Evolutionary conservation across 805 yeast genomes (phyloP), one percentile per base, ranked within the genome.

Genomic region (Starmerella cellae): DNA sequence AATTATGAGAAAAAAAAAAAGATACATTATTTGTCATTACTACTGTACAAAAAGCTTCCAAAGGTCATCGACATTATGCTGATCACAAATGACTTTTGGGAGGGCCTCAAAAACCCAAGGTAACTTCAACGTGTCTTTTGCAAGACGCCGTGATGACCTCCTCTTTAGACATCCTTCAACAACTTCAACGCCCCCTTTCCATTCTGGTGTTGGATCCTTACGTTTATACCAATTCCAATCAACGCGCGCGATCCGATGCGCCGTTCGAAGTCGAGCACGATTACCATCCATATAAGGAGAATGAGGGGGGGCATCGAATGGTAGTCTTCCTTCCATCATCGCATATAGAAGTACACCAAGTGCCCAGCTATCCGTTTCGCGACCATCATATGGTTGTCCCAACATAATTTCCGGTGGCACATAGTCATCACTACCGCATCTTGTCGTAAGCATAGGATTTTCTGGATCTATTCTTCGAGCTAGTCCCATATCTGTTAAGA

Each of bases 361-460:
- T 1, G 96, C 83, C 99, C 99, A 91, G 17, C 87, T 68, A 59
- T 91, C 99, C 38, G 91, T 79, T 49, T 82, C 75, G 40, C 81
- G 71, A 11, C 99, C 99, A 55, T 88, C 88, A 56, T 91, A 91
- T 5, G 84, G 79, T 43, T 82, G 68, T 1, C 97, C 97, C 75
- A 91, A 74, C 30, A 91, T 64, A 20, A 91, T 63, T 56, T 91
- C 99, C 0, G 98, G 99, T 0, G 95, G 79, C 5, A 91, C 94
- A 55, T 91, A 91, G 58, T 91, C 98, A 49, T 83, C 95, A 1
- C 95, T 82, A 0, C 99, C 98, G 60, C 98, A 91, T 47, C 97
- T 64, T 1, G 97, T 88, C 2, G 82, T 71, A 21, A 93, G 67
- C 44, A 79, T 53, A 21, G 84, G 81, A 49, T 73, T 66, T 1